Evolutionary conservation across 352 stramenopile genomes (phyloP), one percentile per base, ranked within the genome.

Genomic region (Phytophthora agathidicida): DNA sequence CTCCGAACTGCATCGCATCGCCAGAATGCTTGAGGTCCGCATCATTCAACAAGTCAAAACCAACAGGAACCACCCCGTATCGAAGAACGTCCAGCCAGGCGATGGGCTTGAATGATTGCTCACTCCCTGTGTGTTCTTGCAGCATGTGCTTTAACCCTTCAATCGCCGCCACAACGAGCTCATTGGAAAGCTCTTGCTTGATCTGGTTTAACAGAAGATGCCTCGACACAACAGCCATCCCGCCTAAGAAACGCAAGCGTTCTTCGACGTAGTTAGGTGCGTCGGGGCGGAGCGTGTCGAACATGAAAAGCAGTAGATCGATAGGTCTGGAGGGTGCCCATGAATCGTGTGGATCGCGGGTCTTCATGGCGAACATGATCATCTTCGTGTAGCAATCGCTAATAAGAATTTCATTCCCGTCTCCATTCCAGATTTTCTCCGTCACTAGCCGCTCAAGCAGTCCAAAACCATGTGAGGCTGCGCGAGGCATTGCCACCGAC

Each of bases 381-480:
- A 76, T 75, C 56, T 82, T 84, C 17, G 75, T 85, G 47, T 84
- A 91, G 38, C 74, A 79, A 45, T 88, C 77, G 50, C 71, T 85
- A 17, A 88, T 55, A 4, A 84, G 71, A 33, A 86, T 77, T 14
- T 76, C 72, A 27, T 82, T 79, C 2, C 71, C 79, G 2, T 77
- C 65, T 16, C 57, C 51, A 30, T 69, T 74, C 82, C 82, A 91
- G 8, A 89, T 73, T 30, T 80, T 68, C 31, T 72, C 63, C 3
- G 52, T 66, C 23, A 92, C 78, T 5, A 92, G 70, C 2, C 73
- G 75, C 20, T 90, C 76, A n/a, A 92, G 45, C 6, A 92, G 66
- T 20, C 68, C 66, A 39, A 92, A 90, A 3, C 61, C 83, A 22
- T 88, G 78, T 2, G 66, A 58, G 3, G 83, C 68, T n/a, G 78